Evolutionary conservation across 2,329 filamentous ascomycete genomes (phyloP), one percentile per base, ranked within the genome.

Genomic region (Botryotinia globosa): DNA sequence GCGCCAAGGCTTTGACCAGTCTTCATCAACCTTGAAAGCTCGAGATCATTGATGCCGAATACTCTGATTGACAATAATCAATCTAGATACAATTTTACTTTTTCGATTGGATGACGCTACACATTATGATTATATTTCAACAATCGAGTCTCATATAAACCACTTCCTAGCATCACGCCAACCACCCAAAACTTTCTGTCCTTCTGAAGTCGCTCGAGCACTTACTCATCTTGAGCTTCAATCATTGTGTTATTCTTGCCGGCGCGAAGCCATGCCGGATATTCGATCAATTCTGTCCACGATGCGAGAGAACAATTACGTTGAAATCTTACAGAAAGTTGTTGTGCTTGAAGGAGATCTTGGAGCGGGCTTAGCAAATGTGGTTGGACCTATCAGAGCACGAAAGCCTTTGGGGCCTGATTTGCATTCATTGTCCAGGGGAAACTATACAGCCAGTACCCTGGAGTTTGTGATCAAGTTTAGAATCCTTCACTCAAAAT

Each of bases 121-220:
- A 64, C 18, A 64, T 29, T 20, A 37, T 22, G 62, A 65, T 32
- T 48, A 29, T n/a, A 12, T 44, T n/a, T 48, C 20, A 14, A 22
- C 6, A 51, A 51, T 62, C 25, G 39, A 69, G 39, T 9, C 7
- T 22, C 42, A 73, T n/a, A 54, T 68, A 10, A 37, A 73, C 2
- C 63, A 58, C 8, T 65, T 68, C 10, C 62, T 74, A 54, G 37
- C 42, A 32, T n/a, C 58, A 20, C 64, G 67, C 14, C 48, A 64
- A 63, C 42, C 54, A 61, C 70, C 70, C 14, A 73, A 74, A 51
- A 76, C 73, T 10, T 72, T 76, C 37, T 74, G 75, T 64, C 74
- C 75, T 20, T 76, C 71, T 9, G 73, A 75, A 70, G 74, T 75
- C 9, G 73, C 75, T 42, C 71, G 74, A 67, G 71, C 73, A 29